phyloP scores from a whole-genome alignment of 352 stramenopile genomes.

The Aphanomyces cochlioides region DNA sequence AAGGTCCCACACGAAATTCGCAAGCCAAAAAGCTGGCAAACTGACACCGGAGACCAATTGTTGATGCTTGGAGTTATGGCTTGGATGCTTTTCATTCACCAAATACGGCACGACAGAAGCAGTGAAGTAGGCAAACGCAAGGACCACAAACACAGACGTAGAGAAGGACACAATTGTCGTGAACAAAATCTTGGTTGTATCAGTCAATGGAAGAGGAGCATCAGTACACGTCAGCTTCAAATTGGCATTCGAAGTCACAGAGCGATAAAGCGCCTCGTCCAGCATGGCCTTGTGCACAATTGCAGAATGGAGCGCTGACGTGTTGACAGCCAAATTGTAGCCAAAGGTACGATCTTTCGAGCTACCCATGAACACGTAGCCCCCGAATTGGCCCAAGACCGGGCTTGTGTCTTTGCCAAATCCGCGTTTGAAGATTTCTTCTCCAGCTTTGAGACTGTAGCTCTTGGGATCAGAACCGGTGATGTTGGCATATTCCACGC shows the following conservation, averaged over 20 bases:
- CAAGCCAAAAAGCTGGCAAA: conserved; percentile 93
- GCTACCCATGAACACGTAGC: conserved; percentile 11
- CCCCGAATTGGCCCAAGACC: conserved; percentile 46
- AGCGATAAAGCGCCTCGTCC: conserved; percentile 37
- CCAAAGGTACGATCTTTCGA: conserved; percentile 21
- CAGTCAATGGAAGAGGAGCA: conserved; percentile 47
- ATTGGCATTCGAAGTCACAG: conserved; percentile 21
- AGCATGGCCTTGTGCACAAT: conserved; percentile 34
- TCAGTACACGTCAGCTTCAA: conserved; percentile 44
- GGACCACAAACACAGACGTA: conserved; percentile 80
- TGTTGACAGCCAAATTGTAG: conserved; percentile 42
- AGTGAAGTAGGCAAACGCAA: conserved; percentile 90
- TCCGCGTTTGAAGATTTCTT: conserved; percentile 53
- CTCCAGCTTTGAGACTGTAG: conserved; percentile 35
- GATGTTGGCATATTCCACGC: conserved; percentile 51
- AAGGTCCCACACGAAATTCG: conserved; percentile 93
- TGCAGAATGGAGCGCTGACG: conserved; percentile 31
- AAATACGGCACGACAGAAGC: conserved; percentile 93
- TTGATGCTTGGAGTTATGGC: conserved; percentile 94
- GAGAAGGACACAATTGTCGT: conserved; percentile 61
- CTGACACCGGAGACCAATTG: conserved; percentile 93
- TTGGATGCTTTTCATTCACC: conserved; percentile 91
- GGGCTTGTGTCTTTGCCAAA: conserved; percentile 30
- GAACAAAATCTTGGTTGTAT: conserved; percentile 44
- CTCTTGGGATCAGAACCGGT: conserved; percentile 32